Evolutionary conservation across 2,329 filamentous ascomycete species (phyloP), one percentile per base, ranked within the genome.

Genomic region (Onygenales sp.): DNA sequence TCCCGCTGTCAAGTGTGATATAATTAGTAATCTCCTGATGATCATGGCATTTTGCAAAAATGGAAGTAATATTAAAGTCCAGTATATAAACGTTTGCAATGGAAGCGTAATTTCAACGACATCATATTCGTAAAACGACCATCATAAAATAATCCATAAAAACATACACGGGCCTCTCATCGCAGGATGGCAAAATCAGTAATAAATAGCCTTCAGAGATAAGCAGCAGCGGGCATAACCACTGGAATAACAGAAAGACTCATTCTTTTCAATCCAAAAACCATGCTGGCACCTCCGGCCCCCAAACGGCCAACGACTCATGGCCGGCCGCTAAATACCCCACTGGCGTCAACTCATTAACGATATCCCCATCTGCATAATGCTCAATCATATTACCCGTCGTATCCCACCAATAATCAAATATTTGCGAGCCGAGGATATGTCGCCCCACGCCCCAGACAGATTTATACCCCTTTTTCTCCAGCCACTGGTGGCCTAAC

Each of bases 371-470:
- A 63, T 79, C 77, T 1, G 74, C 71, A 61, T 79, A 79, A 59
- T 76, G 73, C 60, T 66, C 64, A 33, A 66, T 58, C 53, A 61
- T 62, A 27, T 61, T 59, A 0, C 60, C 58, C 11, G 54, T 58
- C 0, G 59, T 56, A 53, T 74, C 72, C 57, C 73, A 76, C 76
- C 76, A 78, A 56, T 79, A 79, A 55, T 79, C 77, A 56, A 79
- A 79, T 7, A 78, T 65, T 60, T 77, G 75, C n/a, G 63, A 69
- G 0, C 76, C 76, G n/a, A 77, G 59, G 42, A 78, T 72, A 62
- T 78, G 76, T 21, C 77, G 61, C 0, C 77, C 77, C 4, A 79
- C 70, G 0, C 77, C 77, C 77, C 77, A 79, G 2, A 74, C 72
- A 33, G 62, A 65, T 53, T 65, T 65, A 51, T 77, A 79, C 0